Evolutionary conservation across 2,329 filamentous ascomycete genomes (phyloP).

Genomic region (Bipolaris bicolor): DNA sequence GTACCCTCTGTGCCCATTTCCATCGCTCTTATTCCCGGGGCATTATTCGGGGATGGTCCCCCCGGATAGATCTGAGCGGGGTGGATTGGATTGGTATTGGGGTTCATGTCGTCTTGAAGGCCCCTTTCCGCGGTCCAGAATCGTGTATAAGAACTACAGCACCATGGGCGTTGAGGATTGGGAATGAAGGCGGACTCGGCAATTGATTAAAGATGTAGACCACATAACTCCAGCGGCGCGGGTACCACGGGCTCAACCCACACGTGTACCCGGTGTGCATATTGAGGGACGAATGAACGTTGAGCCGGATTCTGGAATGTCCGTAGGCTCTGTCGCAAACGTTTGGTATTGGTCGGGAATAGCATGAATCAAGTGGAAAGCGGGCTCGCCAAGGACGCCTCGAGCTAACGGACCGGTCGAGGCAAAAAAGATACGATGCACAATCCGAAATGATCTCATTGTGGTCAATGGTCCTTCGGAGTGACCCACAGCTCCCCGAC

Average conservation of each 20-base stretch:
- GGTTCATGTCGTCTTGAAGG: conserved; percentile 40
- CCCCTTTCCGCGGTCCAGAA: background rate
- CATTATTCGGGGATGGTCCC: conserved; percentile 11
- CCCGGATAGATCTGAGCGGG: conserved; percentile 36
- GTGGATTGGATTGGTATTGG: conserved; percentile 1
- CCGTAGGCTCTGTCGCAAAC: conserved; percentile 8
- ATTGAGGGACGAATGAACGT: conserved; percentile 15
- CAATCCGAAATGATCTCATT: conserved; percentile 6
- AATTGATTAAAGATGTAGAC: conserved; percentile 15
- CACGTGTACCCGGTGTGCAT: conserved; percentile 11
- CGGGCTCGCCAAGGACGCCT: conserved; percentile 6
- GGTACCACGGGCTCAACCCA: conserved; percentile 15
- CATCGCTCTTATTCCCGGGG: conserved; percentile 42
- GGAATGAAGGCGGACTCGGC: conserved; percentile 1
- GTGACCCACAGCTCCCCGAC: conserved; percentile 10
- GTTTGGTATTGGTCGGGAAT: conserved; percentile 24
- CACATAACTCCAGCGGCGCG: conserved; percentile 15
- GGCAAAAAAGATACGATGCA: conserved; percentile 6
- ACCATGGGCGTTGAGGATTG: conserved; percentile 3
- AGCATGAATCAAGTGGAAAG: conserved; percentile 6
- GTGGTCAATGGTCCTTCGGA: conserved; percentile 1
- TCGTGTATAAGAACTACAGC: conserved; percentile 3
- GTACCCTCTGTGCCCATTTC: conserved; percentile 3
- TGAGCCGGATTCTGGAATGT: conserved; percentile 7
- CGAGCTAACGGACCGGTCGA: background rate